Conservation (phyloP, 2,329 filamentous ascomycete species). For the Colletotrichum sp. region DNA sequence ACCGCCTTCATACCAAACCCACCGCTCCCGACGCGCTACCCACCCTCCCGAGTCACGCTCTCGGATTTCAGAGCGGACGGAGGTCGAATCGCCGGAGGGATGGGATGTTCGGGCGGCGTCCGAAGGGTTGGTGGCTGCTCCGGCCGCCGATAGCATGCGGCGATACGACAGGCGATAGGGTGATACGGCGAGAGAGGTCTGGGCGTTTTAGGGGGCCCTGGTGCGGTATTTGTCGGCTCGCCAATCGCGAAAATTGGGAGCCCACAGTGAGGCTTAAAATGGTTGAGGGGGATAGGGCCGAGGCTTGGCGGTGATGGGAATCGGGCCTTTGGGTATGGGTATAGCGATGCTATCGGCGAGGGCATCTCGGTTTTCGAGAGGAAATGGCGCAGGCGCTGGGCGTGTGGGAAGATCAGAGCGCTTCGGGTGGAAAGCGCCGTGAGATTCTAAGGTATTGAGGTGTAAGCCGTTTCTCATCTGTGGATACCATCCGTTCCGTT, state of each 20-base stretch:
- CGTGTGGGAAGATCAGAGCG: too few species aligned
- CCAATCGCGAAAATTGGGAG: neutral
- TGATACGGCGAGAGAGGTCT: fast-evolving
- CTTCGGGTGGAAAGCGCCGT: too few species aligned
- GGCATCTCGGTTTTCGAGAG: neutral
- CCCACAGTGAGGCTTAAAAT: neutral
- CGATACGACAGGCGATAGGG: neutral
- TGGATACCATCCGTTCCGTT: too few species aligned
- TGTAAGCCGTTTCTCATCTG: too few species aligned
- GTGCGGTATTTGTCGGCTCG: neutral
- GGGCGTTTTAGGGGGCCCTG: neutral
- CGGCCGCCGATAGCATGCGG: neutral
- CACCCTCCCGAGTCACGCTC: neutral
- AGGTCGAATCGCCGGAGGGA: neutral
- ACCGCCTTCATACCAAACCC: neutral
- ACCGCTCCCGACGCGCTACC: neutral
- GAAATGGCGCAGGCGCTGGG: neutral
- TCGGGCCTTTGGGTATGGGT: neutral
- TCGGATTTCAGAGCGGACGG: neutral
- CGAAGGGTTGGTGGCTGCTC: neutral
- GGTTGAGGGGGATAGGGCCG: neutral
- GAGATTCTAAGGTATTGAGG: too few species aligned
- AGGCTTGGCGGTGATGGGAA: neutral
- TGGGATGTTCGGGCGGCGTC: neutral
- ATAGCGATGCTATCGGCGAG: neutral